Evolutionary conservation across 1,284 basidiomycete genomes (phyloP), one percentile per base, ranked within the genome.

Genomic region (Trametes pubescens): DNA sequence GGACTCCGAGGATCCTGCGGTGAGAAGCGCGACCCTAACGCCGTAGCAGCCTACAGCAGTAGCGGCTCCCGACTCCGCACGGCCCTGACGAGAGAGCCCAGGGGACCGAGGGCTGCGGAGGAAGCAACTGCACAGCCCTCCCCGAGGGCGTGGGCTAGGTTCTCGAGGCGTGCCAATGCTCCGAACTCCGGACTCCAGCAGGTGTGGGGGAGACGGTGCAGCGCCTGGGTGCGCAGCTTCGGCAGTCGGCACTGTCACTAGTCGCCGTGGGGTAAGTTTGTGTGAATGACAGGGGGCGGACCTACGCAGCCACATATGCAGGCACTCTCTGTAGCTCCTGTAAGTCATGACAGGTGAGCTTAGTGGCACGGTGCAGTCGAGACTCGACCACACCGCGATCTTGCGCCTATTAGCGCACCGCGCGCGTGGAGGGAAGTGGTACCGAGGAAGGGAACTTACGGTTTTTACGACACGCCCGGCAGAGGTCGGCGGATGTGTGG

Each of bases 401-500:
- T 14, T n/a, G 49, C 32, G 49, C 18, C 18, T 51, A 34, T 51
- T 11, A n/a, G 49, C 26, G 18, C 44, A 26, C 24, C 44, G 47
- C 26, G 47, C 47, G 47, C 24, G 47, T 16, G 47, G 44, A 11
- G 21, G 22, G 22, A 6, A 10, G 16, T 51, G 6, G 44, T 35
- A 5, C 32, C 35, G 18, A 32, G 35, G 35, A 22, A 16, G 43
- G 51, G 32, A 13, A 35, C 47, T 14, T 22, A 22, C 51, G 34
- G 34, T 13, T 22, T 32, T 60, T 40, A 60, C 59, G 51, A 54
- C 59, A 55, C 51, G 22, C 35, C 59, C 59, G 59, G 59, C 46
- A 32, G 51, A n/a, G 44, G 14, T 21, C 59, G 59, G 59, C 35
- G 46, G 44, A 34, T 40, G 52, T 48, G 59, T 40, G 46, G 44